Evolutionary conservation across 306 rosid genomes (phyloP).

Genomic region (Sicyos baderoa): DNA sequence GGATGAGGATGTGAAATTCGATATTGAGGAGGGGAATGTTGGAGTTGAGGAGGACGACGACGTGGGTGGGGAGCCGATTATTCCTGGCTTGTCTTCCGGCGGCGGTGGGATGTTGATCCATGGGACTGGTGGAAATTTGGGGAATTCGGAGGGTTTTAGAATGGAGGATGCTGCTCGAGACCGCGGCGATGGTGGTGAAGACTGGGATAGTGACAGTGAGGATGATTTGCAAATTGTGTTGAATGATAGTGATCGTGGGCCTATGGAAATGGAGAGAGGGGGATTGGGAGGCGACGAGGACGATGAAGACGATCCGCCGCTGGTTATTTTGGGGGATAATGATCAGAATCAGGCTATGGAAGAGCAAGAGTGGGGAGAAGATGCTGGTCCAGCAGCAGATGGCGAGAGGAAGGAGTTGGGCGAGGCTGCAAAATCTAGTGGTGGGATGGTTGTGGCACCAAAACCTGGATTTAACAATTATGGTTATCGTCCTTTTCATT

Average conservation of each 20-base stretch:
- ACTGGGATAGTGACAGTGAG: constrained; percentile 94
- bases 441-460: constrained; percentile 26
- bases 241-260: constrained; percentile 59
- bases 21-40: constrained; percentile 57
- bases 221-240: constrained; percentile 95
- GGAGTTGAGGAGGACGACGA: constrained; percentile 25
- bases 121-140: constrained; percentile 17
- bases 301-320: constrained; percentile 58
- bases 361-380: constrained; percentile 86
- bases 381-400: constrained; percentile 33
- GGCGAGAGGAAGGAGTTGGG: constrained; percentile 71
- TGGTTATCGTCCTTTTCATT: constrained; percentile 87
- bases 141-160: constrained; percentile 23
- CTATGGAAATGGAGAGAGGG: constrained; percentile 63
- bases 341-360: constrained; percentile 54
- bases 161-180: constrained; percentile 27
- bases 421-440: constrained; percentile 45
- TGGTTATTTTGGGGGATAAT: constrained; percentile 60
- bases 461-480: constrained; percentile 77
- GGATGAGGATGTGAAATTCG: constrained; percentile 72
- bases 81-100: constrained; percentile 53
- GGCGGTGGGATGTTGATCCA: constrained; percentile 24
- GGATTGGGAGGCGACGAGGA: constrained; percentile 50
- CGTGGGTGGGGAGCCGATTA: constrained; percentile 49
- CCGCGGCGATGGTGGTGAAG: constrained; percentile 41